Evolutionary conservation across 805 yeast species (phyloP).

Genomic region (Spencermartinsiella europaea): DNA sequence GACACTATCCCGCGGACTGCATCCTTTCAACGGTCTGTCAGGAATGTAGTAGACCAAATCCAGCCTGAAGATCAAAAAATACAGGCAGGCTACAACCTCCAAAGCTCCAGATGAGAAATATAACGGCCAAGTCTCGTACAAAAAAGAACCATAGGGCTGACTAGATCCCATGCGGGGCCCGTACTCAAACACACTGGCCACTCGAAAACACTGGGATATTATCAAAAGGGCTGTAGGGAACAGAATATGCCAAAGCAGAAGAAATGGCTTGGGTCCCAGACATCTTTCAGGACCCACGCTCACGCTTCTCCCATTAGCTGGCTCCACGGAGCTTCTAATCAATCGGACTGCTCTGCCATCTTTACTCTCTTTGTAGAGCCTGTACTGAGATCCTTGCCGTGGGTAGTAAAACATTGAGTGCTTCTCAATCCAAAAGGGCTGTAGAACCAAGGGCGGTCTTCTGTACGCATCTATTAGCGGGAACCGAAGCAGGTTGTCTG

Average conservation of each 20-base stretch:
- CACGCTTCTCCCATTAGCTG: conserved; percentile 30
- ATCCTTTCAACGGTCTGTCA: conserved; percentile 42
- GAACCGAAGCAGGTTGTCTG: conserved; percentile 29
- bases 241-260: conserved; percentile 38
- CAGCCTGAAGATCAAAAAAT: conserved; percentile 59
- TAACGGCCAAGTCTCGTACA: conserved; percentile 53
- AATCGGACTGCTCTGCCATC: conserved; percentile 45
- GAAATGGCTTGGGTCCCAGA: conserved; percentile 31
- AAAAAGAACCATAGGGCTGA: conserved; percentile 35
- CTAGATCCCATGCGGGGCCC: conserved; percentile 18
- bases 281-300: conserved; percentile 23
- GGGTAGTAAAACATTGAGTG: conserved; percentile 53
- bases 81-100: conserved; percentile 51
- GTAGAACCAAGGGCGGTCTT: conserved; percentile 35
- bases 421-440: conserved; percentile 74
- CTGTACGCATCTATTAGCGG: conserved; percentile 7
- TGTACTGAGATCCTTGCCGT: conserved; percentile 41
- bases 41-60: conserved; percentile 80
- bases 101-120: conserved; percentile 65
- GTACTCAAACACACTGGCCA: conserved; percentile 28
- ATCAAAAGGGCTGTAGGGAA: conserved; percentile 20
- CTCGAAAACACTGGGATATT: conserved; percentile 29
- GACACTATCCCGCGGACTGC: background rate
- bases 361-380: conserved; percentile 41
- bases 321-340: conserved; percentile 51